A percentile compares a stretch with the other conserved stretches of the same genome.
These are phyloP conservation scores for Trichoderma sp. DNA, from an alignment of 2,329 filamentous ascomycete genomes.

Conservation along the genomic window DNA sequence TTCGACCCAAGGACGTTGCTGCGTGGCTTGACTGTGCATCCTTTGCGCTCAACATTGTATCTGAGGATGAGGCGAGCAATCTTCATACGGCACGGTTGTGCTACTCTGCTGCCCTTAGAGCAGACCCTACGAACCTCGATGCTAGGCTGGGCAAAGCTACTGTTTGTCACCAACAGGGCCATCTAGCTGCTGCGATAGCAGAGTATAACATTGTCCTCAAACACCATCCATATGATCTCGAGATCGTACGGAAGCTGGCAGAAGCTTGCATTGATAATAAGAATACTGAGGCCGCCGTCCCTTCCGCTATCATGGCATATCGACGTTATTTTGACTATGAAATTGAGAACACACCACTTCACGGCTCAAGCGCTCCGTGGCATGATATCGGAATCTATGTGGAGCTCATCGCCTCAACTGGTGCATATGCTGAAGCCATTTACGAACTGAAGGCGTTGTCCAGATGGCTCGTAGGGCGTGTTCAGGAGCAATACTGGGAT, in stretches of 20 bases:
- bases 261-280: conserved; percentile 58
- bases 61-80: conserved; percentile 49
- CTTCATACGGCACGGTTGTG: conserved; percentile 59
- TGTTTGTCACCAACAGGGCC: conserved; percentile 57
- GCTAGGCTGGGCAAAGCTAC: conserved; percentile 62
- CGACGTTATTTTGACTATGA: conserved; percentile 48
- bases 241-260: conserved; percentile 56
- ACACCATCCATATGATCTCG: conserved; percentile 54
- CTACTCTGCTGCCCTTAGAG: conserved; percentile 60
- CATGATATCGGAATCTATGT: conserved; percentile 82
- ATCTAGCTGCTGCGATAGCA: conserved; percentile 53
- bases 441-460: conserved; percentile 69
- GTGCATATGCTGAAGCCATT: conserved; percentile 66
- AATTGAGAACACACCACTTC: conserved; percentile 33
- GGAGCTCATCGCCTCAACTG: conserved; percentile 71
- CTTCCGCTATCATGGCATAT: conserved; percentile 51
- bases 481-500: conserved; percentile 77
- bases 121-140: conserved; percentile 57
- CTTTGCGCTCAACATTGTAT: conserved; percentile 54
- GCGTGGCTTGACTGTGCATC: conserved; percentile 62
- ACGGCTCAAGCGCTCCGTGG: conserved; percentile 60
- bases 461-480: conserved; percentile 79
- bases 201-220: conserved; percentile 60
- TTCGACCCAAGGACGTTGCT: conserved; percentile 60
- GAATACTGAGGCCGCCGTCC: conserved; percentile 42